Percentiles rank a stretch among this genome's conserved stretches.
Conservation (phyloP, 108 stramenopile species). For the Poteriospumella lacustris region DNA sequence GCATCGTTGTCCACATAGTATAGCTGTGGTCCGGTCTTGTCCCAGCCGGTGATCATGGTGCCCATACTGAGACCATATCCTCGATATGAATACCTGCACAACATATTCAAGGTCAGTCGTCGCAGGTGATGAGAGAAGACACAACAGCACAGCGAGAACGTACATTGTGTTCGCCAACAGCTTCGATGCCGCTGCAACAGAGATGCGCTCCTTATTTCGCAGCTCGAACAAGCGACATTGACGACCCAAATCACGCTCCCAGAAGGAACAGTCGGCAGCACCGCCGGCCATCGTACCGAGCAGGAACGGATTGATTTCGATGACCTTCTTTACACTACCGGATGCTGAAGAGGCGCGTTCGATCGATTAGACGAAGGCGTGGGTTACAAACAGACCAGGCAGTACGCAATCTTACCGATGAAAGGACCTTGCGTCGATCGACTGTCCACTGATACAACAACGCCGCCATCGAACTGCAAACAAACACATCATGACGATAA, state of each 20-base stretch:
- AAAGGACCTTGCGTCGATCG: slow-evolving; percentile 91
- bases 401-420: slow-evolving; percentile 61
- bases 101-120: not conserved
- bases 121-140: too few species aligned
- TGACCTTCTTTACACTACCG: slow-evolving; percentile 86
- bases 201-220: slow-evolving; percentile 90
- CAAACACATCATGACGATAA: not conserved
- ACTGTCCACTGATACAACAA: slow-evolving; percentile 59
- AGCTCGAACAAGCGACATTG: slow-evolving; percentile 96
- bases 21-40: slow-evolving; percentile 95
- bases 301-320: slow-evolving; percentile 97
- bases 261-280: slow-evolving; percentile 98
- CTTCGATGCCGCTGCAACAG: slow-evolving; percentile 94
- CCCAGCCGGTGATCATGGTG: slow-evolving; percentile 96
- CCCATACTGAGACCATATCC: slow-evolving; percentile 99
- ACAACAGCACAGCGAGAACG: not conserved
- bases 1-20: slow-evolving; percentile 99
- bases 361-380: not conserved
- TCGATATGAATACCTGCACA: slow-evolving; percentile 74
- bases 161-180: slow-evolving; percentile 85
- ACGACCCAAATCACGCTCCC: slow-evolving; percentile 87
- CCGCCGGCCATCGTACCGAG: slow-evolving; percentile 98
- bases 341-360: slow-evolving; percentile 32
- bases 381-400: too few species aligned
- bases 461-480: slow-evolving; percentile 45